Conservation (phyloP, 1,284 basidiomycete species). For the Anthracocystis setariae region DNA sequence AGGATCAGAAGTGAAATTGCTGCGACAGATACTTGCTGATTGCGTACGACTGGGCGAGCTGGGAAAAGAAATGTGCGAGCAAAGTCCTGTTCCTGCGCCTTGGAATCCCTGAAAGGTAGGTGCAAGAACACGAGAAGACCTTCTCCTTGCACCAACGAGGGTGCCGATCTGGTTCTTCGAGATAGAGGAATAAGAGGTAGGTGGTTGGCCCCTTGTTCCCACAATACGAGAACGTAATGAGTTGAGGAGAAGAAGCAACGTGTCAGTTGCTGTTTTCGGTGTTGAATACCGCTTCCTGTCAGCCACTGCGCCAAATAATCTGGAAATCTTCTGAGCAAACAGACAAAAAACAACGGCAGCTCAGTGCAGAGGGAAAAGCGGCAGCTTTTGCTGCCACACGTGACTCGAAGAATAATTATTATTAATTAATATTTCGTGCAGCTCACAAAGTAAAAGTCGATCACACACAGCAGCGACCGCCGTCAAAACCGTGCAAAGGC, state of each 20-base stretch:
- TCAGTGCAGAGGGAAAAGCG: not conserved
- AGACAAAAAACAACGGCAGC: constrained; percentile 1
- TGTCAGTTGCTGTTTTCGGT: not conserved
- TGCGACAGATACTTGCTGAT: no score
- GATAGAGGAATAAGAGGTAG: constrained; percentile 56
- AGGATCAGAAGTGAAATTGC: no score
- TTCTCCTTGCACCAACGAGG: constrained; percentile 19
- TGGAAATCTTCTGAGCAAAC: not conserved
- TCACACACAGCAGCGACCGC: constrained; percentile 11
- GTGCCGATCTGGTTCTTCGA: constrained; percentile 55
- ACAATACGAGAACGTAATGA: constrained; percentile 60
- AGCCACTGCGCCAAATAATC: not conserved
- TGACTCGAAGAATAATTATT: not conserved
- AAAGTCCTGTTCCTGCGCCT: constrained; percentile 47
- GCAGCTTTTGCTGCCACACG: not conserved
- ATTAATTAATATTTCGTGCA: no score
- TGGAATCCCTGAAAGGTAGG: constrained; percentile 14
- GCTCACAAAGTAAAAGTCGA: constrained; percentile 10
- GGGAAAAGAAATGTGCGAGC: constrained; percentile 35
- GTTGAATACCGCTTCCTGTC: not conserved
- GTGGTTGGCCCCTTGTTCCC: constrained; percentile 45
- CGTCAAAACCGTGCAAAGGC: constrained; percentile 26
- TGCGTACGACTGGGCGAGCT: no score
- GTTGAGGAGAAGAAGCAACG: constrained; percentile 44
- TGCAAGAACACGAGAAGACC: constrained; percentile 46